Conservation (phyloP, 2,329 filamentous ascomycete species). For the Mariannaea elegans region DNA sequence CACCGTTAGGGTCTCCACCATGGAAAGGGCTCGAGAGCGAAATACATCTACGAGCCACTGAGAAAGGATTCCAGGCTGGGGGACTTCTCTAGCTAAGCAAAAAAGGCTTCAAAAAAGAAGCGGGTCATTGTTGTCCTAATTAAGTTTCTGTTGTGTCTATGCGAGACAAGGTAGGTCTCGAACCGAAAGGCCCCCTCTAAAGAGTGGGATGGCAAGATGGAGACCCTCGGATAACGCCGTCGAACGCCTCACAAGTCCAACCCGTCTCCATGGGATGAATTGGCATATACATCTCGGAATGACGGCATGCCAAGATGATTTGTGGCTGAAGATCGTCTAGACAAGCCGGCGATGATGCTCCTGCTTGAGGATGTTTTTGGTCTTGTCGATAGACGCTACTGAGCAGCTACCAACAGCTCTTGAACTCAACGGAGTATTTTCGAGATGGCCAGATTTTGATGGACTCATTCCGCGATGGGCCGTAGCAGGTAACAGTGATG, state of each 20-base stretch:
- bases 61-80: no score
- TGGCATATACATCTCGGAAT: conserved; percentile 1
- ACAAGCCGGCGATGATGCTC: neutral
- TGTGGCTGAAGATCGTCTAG: conserved; percentile 1
- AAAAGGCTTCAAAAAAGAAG: neutral
- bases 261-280: neutral
- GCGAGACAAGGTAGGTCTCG: neutral
- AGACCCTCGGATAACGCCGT: neutral
- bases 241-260: neutral
- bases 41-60: no score
- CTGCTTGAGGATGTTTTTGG: neutral
- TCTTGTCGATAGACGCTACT: neutral
- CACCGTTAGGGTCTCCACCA: neutral
- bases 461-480: neutral
- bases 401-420: no score
- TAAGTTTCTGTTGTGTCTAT: neutral
- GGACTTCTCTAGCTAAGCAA: no score
- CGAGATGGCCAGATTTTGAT: neutral
- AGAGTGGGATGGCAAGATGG: neutral
- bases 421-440: neutral
- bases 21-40: neutral
- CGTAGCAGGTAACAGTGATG: neutral
- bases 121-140: neutral
- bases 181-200: neutral
- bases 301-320: neutral